Base-by-base conservation (phyloP, 2,329 filamentous ascomycete genomes). In the Neofusicoccum sp. region DNA sequence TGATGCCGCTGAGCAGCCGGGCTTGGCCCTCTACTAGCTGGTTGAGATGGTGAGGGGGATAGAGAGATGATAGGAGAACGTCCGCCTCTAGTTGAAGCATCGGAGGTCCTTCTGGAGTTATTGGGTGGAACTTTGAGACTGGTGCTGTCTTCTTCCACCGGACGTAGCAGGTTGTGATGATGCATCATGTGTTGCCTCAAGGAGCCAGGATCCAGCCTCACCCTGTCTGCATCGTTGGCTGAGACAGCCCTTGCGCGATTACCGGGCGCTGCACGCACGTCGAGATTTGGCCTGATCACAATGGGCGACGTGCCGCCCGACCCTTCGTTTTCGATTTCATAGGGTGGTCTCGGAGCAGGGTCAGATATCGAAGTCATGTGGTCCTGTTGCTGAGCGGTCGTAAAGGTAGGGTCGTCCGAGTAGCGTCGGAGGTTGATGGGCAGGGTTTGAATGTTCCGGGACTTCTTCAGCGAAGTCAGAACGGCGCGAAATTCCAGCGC, bases 401-500 rank as follows among this genome's bases (percentile, higher is more conserved):
- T 79, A 59, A 72, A 77, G n/a, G 78, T 77, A 48, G 81, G 78
- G 65, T 89, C 86, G 66, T 91, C 88, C 0, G 89, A 91, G 71
- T 89, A 89, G 69, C 89, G 86, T 64, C 90, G 85, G 29, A 87
- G 77, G 67, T 87, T 84, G 65, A 96, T 87, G 2, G 88, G 85
- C 47, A 87, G 85, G 16, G 90, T 84, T 69, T 88, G 87, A 31
- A 91, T 85, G 67, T 92, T 95, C 71, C 91, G 87, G 62, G 92
- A 91, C 67, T 88, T 90, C 70, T 96, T 89, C 63, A 99, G 79
- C 2, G 93, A 93, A n/a, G 91, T 89, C 49, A 99, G 80, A 3
- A 97, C 89, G 2, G 94, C 94, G 69, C 93, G 86, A 70, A 99
- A 99, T 77, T 99, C 95, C 63, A 99, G 81, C 7, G 92, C 95